Conservation (phyloP, 2,329 filamentous ascomycete species). For the Pezicula carpinea region DNA sequence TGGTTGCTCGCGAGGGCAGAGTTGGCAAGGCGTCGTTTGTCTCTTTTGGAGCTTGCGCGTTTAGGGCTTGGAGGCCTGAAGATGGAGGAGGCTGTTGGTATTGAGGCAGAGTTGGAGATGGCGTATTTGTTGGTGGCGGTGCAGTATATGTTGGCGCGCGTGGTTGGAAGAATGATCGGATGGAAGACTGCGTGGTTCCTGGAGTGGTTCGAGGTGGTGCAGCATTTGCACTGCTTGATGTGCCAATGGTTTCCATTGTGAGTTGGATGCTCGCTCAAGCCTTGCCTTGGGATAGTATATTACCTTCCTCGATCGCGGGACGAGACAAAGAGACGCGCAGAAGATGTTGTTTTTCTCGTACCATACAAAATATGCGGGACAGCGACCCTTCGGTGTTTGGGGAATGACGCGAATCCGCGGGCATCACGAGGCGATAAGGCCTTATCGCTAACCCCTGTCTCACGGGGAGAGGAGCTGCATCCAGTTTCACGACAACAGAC, state of each 20-base stretch:
- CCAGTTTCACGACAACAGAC: too few species aligned
- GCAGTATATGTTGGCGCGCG: slow-evolving; percentile 40
- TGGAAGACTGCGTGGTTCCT: slow-evolving; percentile 47
- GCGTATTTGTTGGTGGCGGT: slow-evolving; percentile 25
- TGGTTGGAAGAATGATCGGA: slow-evolving; percentile 58
- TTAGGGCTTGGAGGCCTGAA: slow-evolving; percentile 15
- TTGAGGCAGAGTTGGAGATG: slow-evolving; percentile 9
- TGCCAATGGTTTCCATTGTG: slow-evolving; percentile 14
- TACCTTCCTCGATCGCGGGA: too few species aligned
- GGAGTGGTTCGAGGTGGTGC: slow-evolving; percentile 3
- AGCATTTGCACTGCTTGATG: neutral
- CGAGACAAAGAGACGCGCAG: too few species aligned
- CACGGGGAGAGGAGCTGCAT: too few species aligned
- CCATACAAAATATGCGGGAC: too few species aligned
- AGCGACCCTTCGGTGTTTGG: too few species aligned
- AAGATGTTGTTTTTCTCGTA: too few species aligned
- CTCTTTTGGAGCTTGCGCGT: slow-evolving; percentile 6
- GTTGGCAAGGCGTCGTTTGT: slow-evolving; percentile 17
- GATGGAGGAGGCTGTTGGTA: slow-evolving; percentile 15
- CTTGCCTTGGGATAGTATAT: too few species aligned
- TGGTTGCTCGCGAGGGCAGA: slow-evolving; percentile 41
- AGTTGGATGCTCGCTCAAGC: neutral
- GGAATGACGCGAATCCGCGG: too few species aligned
- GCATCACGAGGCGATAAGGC: too few species aligned
- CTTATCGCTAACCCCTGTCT: too few species aligned